Base-by-base conservation (phyloP, 1,139 yeast genomes). In the Zygosaccharomyces sapae region DNA sequence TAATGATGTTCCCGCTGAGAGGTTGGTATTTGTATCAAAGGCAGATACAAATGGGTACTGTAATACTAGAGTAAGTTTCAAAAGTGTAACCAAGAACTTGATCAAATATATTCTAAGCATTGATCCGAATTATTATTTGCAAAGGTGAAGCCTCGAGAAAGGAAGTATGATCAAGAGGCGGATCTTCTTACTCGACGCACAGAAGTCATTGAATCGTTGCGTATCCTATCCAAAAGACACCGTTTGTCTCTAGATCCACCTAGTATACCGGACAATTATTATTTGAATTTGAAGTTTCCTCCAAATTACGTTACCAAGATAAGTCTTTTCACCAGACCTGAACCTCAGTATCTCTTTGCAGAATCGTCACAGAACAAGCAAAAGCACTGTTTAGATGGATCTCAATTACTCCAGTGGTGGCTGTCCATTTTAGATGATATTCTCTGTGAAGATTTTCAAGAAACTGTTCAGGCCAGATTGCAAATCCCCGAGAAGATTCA, bases 11-110 rank as follows among this genome's bases (percentile, higher is more conserved):
- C 48, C 53, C 2, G 59, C 70, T 0, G 79, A 77, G 44, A 77
- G 79, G 49, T 71, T 83, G n/a, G 55, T 90, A 1, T 92, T 89
- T 60, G 77, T 92, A 0, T 79, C 95, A 5, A 92, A 92, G 60
- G 96, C 96, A 8, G 98, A 92, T 59, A 87, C 97, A 0, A 83
- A 89, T 1, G 98, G 98, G 0, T 73, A 77, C 46, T 69, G 69
- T 42, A 59, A 64, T 31, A 52, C 61, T 5, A 57, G 64, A 9
- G 60, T 77, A 10, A 72, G 70, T 45, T 66, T 74, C 3, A 74
- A 72, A 6, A 55, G 58, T 1, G 59, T 81, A 0, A 67, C 82
- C 1, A 63, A 68, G 49, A 59, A 57, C 4, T 64, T 79, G 5
- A 50, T 83, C 19, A 55, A 64, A 20, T 77, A 72, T 66, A 56